Evolutionary conservation across 2,329 filamentous ascomycete species (phyloP).

Genomic region (Fusarium sp.): DNA sequence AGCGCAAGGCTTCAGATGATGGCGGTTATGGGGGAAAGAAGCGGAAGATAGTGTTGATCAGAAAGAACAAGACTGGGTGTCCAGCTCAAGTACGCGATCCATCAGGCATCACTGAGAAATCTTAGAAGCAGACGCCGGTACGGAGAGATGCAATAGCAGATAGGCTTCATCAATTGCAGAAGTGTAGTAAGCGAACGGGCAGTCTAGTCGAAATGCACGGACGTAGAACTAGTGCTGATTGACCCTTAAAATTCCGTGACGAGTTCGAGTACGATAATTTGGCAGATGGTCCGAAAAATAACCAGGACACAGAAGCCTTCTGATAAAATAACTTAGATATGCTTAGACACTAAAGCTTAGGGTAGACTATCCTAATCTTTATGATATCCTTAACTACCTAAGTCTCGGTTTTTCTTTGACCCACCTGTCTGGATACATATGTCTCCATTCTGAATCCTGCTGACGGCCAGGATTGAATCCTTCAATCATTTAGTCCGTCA

Average conservation of each 20-base stretch:
- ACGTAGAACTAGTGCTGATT: background rate
- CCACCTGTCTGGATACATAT: background rate
- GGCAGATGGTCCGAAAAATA: background rate
- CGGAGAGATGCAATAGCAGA: background rate
- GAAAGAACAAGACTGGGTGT: background rate
- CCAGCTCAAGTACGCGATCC: fast-evolving
- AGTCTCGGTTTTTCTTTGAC: too few species aligned
- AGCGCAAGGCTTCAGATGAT: background rate
- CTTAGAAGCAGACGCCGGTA: background rate
- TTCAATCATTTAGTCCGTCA: background rate
- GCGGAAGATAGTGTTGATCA: background rate
- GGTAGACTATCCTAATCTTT: too few species aligned
- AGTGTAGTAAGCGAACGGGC: background rate
- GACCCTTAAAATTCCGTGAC: background rate
- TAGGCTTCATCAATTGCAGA: background rate
- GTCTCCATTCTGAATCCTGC: background rate
- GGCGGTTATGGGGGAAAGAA: background rate
- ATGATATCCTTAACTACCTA: too few species aligned
- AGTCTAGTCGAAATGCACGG: background rate
- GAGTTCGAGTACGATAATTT: background rate
- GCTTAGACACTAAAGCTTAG: too few species aligned
- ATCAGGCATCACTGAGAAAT: fast-evolving
- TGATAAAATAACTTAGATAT: too few species aligned
- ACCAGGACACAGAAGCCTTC: too few species aligned
- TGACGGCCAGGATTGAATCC: background rate